These are phyloP conservation scores for Verticillium tricorpus DNA, from an alignment of 2,329 filamentous ascomycete species.

Conservation along the genomic window DNA sequence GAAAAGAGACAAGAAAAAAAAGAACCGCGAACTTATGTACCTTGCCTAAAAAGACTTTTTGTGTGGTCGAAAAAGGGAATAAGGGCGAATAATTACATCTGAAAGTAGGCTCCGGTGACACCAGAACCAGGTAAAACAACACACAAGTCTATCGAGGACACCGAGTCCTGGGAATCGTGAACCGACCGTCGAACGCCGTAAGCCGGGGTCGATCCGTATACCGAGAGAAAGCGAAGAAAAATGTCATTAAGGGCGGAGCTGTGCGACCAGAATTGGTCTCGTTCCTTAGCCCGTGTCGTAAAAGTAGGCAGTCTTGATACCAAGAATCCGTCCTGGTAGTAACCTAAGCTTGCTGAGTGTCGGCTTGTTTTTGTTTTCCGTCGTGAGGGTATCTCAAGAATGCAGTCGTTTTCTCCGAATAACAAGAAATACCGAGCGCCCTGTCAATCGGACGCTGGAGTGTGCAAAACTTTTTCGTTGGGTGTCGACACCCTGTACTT, in stretches of 20 bases:
- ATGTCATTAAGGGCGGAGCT: constrained; percentile 12
- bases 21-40: not conserved
- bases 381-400: constrained; percentile 17
- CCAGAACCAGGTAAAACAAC: constrained; percentile 6
- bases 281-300: constrained; percentile 10
- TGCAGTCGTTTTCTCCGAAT: constrained; percentile 14
- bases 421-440: constrained; percentile 10
- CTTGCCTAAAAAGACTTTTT: not conserved
- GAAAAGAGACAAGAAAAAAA: constrained; percentile 2
- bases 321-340: not conserved
- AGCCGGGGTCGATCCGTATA: constrained; percentile 16
- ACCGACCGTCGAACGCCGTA: constrained; percentile 11
- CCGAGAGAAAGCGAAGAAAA: constrained; percentile 17
- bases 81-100: constrained; percentile 1
- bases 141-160: constrained; percentile 11
- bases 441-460: constrained; percentile 4
- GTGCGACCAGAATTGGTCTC: not conserved
- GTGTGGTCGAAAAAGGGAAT: constrained; percentile 5
- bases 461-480: not conserved
- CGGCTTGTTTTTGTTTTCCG: constrained; percentile 12
- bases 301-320: constrained; percentile 5
- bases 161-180: constrained; percentile 9
- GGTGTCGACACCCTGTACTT: not conserved
- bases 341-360: not conserved
- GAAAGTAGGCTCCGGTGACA: constrained; percentile 2